Percentiles rank a stretch among this genome's conserved stretches.
Evolutionary conservation across 192 early-diverging fungal genomes (phyloP).

Genomic region (Diversispora epigaea): DNA sequence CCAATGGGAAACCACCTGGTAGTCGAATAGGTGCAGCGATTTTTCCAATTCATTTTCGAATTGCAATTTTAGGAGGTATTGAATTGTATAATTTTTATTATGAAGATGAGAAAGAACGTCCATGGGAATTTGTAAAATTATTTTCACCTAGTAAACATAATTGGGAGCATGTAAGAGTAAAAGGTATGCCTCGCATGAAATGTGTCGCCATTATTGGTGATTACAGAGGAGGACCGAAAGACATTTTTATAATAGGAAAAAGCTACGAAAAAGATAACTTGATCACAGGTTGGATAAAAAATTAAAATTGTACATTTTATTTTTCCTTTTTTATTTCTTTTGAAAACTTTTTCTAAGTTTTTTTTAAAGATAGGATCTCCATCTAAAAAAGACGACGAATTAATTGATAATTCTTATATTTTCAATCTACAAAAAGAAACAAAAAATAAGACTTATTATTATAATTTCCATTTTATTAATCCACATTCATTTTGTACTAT

Average conservation of each 20-base stretch:
- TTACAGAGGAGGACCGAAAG: neutral
- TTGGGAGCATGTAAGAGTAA: neutral
- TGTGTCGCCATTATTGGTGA: neutral
- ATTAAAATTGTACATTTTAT: neutral
- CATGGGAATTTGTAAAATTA: neutral
- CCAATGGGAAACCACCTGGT: neutral
- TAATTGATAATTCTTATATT: too few species aligned
- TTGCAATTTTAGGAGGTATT: conserved; percentile 17
- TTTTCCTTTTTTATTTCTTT: too few species aligned
- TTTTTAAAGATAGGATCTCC: too few species aligned
- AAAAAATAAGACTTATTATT: too few species aligned
- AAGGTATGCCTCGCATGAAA: neutral
- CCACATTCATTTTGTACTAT: too few species aligned
- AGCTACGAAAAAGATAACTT: neutral
- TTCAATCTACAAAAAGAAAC: too few species aligned
- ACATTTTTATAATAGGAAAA: conserved; percentile 15
- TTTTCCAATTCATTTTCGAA: neutral
- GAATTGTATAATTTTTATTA: neutral
- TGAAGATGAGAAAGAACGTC: neutral
- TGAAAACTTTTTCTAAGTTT: too few species aligned
- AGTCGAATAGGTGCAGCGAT: conserved; percentile 9
- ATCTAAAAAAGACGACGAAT: too few species aligned
- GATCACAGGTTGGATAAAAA: conserved; percentile 3
- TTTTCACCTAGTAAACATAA: neutral
- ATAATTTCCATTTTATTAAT: too few species aligned